Evolutionary conservation across 768 basidiomycete species (phyloP), one percentile per base, ranked within the genome.

Genomic region (Auriscalpium vulgare): DNA sequence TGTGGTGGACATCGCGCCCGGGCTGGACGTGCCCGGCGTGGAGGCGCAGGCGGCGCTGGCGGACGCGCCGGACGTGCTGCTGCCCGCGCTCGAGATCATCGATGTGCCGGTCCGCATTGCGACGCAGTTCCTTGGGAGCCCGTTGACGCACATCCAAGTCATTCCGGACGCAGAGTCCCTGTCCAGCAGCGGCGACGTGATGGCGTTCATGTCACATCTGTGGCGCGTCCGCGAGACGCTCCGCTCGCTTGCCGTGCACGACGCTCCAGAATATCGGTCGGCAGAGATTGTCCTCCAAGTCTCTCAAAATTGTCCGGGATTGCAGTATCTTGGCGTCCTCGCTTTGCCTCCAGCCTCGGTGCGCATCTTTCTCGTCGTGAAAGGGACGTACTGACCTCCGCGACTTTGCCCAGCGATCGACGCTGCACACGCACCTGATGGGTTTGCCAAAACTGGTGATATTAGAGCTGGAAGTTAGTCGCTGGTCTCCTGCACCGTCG

Each of bases 81-180:
- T 82, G 4, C 75, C 76, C 10, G 56, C 68, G 13, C 71, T 84
- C 34, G 67, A 68, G 34, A 61, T 64, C 1, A 78, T 79, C 58
- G 80, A 79, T 47, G 81, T 77, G 2, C 72, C 74, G 1, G 62
- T 79, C 44, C 62, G 70, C 48, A 70, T 77, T 46, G 77, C 71
- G 4, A 55, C 67, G 46, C 74, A 78, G 60, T 64, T 83, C 16
- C 55, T 73, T 10, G 56, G 69, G 10, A 67, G 71, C 46, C 68
- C 74, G 1, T 69, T 82, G 57, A 73, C 72, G 0, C 73, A 80
- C 54, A 47, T 83, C 8, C 81, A 79, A 56, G 63, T 79, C 46
- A 51, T 58, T 8, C 57, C 78, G n/a, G 75, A 77, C 54, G 67
- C 68, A 23, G 74, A 74, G 29, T 62, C 69, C 21, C 21, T 21